Base-by-base conservation (phyloP, 2,329 filamentous ascomycete species). In the Sordariomycetes sp. region DNA sequence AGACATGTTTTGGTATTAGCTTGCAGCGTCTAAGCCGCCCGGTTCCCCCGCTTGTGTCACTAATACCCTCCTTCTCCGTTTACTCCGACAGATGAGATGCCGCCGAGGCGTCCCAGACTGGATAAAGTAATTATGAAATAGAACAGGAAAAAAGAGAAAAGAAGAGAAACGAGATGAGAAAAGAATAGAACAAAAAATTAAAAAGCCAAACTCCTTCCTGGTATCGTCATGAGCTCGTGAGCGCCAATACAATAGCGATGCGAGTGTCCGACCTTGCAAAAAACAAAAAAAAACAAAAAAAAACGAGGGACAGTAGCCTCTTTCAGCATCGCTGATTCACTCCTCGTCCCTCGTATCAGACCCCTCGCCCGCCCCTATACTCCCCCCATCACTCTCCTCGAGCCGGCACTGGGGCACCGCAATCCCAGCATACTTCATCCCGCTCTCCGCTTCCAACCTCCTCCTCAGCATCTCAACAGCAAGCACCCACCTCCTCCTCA, bases 401-500 rank as follows among this genome's bases (percentile, higher is more conserved):
- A 12, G 20, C 1, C 34, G 51, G 48, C 51, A 54, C 24, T 28
- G 20, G 15, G 57, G 57, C 8, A 45, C 39, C 6, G 52, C 20
- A 45, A 58, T 52, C 15, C 24, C 28, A n/a, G 71, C 75, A 61
- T 75, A 83, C 59, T 63, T 67, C 34, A 73, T 60, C 1, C 72
- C 72, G 8, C 72, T 70, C 55, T 70, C 65, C 13, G 67, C 66
- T 62, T 81, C 77, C 53, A 83, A 64, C 63, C 80, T 76, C 59
- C 72, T 76, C 59, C 79, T 72, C 59, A 80, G 66, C 17, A 84
- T 74, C 61, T 80, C 75, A 55, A 76, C 75, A 22, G 71, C 70
- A 8, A 84, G 64, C 34, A 67, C 65, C 82, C 82, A 85, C 57
- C 79, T 71, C 50, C 70, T 69, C 10, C 70, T 66, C 51, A 83